Conservation (phyloP, 2,329 filamentous ascomycete genomes). For the Penicillium hesseltinei region DNA sequence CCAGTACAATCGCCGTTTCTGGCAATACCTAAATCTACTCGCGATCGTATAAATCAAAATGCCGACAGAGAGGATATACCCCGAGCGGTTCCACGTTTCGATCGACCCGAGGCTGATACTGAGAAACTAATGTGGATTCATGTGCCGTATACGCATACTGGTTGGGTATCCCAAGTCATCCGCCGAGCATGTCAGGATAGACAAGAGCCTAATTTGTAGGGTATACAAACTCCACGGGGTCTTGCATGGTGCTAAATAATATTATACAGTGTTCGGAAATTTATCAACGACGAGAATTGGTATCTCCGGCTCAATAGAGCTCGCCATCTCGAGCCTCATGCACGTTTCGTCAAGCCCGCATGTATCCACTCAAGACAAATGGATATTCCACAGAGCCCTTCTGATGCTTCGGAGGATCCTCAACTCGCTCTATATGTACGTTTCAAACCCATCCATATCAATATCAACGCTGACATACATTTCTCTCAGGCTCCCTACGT, state of each 20-base stretch:
- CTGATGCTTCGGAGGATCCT: constrained; percentile 18
- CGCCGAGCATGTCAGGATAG: constrained; percentile 23
- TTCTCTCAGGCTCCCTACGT: constrained; percentile 30
- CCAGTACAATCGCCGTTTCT: constrained; percentile 25
- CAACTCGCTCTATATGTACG: constrained; percentile 34
- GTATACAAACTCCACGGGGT: background rate
- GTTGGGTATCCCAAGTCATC: constrained; percentile 24
- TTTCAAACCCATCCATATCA: background rate
- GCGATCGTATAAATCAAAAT: constrained; percentile 25
- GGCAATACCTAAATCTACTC: constrained; percentile 22
- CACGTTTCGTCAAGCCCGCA: constrained; percentile 38
- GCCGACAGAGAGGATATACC: constrained; percentile 26
- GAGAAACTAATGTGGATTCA: constrained; percentile 39
- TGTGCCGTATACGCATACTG: constrained; percentile 33
- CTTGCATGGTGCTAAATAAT: too few relatives aligned
- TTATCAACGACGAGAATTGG: constrained; percentile 39
- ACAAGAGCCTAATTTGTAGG: constrained; percentile 26
- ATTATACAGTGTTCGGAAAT: constrained; percentile 33
- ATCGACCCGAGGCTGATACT: constrained; percentile 33
- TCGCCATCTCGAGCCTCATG: constrained; percentile 42
- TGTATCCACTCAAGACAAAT: constrained; percentile 34
- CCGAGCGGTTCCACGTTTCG: constrained; percentile 30
- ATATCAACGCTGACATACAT: background rate
- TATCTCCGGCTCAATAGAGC: constrained; percentile 36
- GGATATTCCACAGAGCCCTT: constrained; percentile 17